Conservation (phyloP, 2,329 filamentous ascomycete species). For the Xylariaceae sp. region DNA sequence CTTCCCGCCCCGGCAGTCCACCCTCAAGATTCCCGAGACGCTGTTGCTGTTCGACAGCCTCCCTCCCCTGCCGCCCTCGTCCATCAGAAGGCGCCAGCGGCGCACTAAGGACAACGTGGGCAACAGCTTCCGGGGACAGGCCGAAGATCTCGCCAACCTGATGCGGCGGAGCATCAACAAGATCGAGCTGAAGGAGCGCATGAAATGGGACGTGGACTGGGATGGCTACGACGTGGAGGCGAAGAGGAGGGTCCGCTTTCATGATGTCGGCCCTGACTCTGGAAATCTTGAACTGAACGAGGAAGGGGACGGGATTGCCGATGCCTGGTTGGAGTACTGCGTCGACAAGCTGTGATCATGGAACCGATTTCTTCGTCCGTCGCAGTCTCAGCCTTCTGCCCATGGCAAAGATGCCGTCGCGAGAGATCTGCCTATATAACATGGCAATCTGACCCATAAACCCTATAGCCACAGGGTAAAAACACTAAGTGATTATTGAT, state of each 20-base stretch:
- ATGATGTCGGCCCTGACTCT: slow-evolving; percentile 28
- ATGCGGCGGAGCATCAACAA: slow-evolving; percentile 43
- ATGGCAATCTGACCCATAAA: too few relatives aligned
- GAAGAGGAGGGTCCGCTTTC: slow-evolving; percentile 29
- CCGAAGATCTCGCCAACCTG: slow-evolving; percentile 35
- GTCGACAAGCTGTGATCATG: too few relatives aligned
- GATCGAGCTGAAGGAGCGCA: slow-evolving; percentile 36
- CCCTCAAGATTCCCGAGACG: slow-evolving; percentile 40
- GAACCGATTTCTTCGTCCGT: too few relatives aligned
- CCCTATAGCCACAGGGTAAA: too few relatives aligned
- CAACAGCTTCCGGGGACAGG: slow-evolving; percentile 40
- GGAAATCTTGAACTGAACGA: slow-evolving; percentile 6
- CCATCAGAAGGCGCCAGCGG: slow-evolving; percentile 11
- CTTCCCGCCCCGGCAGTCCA: slow-evolving; percentile 41
- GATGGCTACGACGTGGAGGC: slow-evolving; percentile 27
- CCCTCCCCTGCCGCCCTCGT: slow-evolving; percentile 11
- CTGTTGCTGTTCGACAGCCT: slow-evolving; percentile 39
- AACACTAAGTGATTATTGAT: too few relatives aligned
- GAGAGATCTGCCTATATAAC: too few relatives aligned
- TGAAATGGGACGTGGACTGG: slow-evolving; percentile 33
- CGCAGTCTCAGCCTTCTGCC: too few relatives aligned
- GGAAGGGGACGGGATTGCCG: slow-evolving; percentile 10
- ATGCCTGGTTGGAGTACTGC: slow-evolving; percentile 21
- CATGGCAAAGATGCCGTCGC: too few relatives aligned
- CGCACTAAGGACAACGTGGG: slow-evolving; percentile 15